Conservation (phyloP, 768 basidiomycete genomes). For the Cyclocybe cylindracea region DNA sequence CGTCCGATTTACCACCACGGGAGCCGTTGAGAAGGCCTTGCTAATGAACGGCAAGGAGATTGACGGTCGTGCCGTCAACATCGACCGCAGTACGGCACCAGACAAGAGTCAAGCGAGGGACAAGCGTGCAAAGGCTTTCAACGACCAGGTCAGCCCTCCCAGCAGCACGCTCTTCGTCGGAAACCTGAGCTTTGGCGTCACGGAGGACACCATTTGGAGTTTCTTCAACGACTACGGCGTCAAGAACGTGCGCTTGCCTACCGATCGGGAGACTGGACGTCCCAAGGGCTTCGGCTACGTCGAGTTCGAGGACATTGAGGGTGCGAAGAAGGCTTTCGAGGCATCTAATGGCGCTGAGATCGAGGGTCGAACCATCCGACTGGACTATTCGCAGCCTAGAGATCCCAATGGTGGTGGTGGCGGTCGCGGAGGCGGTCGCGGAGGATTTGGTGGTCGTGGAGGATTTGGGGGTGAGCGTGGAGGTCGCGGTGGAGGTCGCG, state of each 20-base stretch:
- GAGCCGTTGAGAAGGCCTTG: constrained; percentile 81
- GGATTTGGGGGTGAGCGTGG: constrained; percentile 46
- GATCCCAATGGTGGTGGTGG: constrained; percentile 58
- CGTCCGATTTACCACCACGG: constrained; percentile 71
- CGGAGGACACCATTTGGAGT: constrained; percentile 87
- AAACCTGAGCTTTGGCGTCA: constrained; percentile 79
- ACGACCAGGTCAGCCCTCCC: constrained; percentile 66
- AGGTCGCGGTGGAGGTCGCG: constrained; percentile 47
- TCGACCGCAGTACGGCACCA: constrained; percentile 75
- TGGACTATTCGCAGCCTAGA: constrained; percentile 87
- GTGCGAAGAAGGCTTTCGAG: constrained; percentile 79
- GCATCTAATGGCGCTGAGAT: constrained; percentile 72
- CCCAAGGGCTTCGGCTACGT: constrained; percentile 98
- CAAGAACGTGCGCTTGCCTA: constrained; percentile 87
- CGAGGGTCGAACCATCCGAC: constrained; percentile 75
- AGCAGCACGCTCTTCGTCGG: constrained; percentile 86
- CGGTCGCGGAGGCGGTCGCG: constrained; percentile 40
- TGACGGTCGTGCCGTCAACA: constrained; percentile 85
- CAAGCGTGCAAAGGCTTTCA: constrained; percentile 75
- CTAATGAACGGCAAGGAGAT: constrained; percentile 84
- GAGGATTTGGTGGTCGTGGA: constrained; percentile 39
- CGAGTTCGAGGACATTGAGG: constrained; percentile 82
- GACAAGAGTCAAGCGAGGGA: constrained; percentile 59
- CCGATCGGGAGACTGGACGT: constrained; percentile 86
- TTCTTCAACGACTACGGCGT: constrained; percentile 89